Conservation (phyloP, 2,329 filamentous ascomycete species). For the Lecanicillium sp. region DNA sequence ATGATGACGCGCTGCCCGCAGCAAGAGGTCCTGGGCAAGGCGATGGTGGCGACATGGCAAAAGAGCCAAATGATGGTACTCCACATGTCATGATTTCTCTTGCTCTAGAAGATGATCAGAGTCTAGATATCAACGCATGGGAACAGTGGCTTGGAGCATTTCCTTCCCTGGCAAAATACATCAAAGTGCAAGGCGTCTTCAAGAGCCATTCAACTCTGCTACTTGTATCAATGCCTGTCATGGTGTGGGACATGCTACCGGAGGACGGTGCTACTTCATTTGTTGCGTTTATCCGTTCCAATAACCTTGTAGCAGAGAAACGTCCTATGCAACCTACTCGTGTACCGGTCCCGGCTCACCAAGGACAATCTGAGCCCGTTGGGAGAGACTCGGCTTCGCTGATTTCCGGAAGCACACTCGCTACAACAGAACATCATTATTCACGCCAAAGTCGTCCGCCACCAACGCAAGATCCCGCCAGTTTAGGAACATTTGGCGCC, state of each 20-base stretch:
- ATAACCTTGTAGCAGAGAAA: constrained; percentile 37
- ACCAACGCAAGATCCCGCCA: not conserved
- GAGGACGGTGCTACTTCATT: constrained; percentile 50
- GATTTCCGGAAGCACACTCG: constrained; percentile 22
- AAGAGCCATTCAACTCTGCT: constrained; percentile 53
- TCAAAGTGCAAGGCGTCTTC: constrained; percentile 53
- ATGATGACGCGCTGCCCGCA: constrained; percentile 11
- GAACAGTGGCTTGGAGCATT: constrained; percentile 48
- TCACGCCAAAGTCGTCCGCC: constrained; percentile 10
- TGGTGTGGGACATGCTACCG: constrained; percentile 51
- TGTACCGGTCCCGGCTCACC: constrained; percentile 14
- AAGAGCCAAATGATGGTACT: constrained; percentile 44
- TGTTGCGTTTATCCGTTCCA: constrained; percentile 50
- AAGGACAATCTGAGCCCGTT: constrained; percentile 13
- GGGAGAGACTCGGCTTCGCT: constrained; percentile 19
- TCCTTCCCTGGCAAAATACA: constrained; percentile 49
- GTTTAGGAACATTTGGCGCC: not conserved
- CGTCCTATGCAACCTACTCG: constrained; percentile 9
- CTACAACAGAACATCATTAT: constrained; percentile 18
- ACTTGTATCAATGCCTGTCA: constrained; percentile 48
- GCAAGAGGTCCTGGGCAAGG: constrained; percentile 15
- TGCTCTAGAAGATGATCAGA: constrained; percentile 48
- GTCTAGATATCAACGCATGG: constrained; percentile 49
- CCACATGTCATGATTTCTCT: constrained; percentile 55
- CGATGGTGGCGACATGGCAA: constrained; percentile 7